Conservation (phyloP, 2,329 filamentous ascomycete genomes). For the Botrytis hyacinthi region DNA sequence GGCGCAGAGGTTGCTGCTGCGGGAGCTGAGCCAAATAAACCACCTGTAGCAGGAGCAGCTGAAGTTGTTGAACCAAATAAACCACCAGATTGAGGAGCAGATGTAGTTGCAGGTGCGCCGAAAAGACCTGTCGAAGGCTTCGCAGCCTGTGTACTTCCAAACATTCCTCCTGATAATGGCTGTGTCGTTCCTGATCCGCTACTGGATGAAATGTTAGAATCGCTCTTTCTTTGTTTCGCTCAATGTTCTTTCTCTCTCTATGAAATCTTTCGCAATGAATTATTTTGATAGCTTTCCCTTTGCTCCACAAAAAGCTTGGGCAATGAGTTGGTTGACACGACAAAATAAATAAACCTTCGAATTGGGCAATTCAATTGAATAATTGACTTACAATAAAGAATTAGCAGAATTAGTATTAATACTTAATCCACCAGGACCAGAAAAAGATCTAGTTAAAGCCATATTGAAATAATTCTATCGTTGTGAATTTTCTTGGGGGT, state of each 20-base stretch:
- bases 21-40: slow-evolving; percentile 37
- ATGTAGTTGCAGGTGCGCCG: slow-evolving; percentile 32
- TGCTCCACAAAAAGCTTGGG: slow-evolving; percentile 21
- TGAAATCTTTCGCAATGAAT: slow-evolving; percentile 19
- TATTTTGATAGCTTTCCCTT: slow-evolving; percentile 22
- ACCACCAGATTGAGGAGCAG: slow-evolving; percentile 32
- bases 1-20: slow-evolving; percentile 21
- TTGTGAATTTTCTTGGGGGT: neutral
- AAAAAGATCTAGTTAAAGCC: slow-evolving; percentile 52
- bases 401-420: slow-evolving; percentile 64
- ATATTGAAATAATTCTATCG: slow-evolving; percentile 24
- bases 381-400: slow-evolving; percentile 49
- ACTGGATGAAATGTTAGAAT: slow-evolving; percentile 27
- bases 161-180: slow-evolving; percentile 37
- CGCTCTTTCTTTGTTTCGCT: slow-evolving; percentile 13
- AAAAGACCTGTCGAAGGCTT: slow-evolving; percentile 38
- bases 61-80: slow-evolving; percentile 29
- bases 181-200: slow-evolving; percentile 36
- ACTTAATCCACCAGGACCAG: slow-evolving; percentile 58
- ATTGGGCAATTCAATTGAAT: neutral
- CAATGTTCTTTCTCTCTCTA: neutral
- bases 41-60: slow-evolving; percentile 24
- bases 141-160: slow-evolving; percentile 34
- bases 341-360: slow-evolving; percentile 9
- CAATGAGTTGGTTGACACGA: slow-evolving; percentile 6